A percentile compares a stretch with the other conserved stretches of the same genome.
These are phyloP conservation scores for Gleditsia sinensis DNA, from an alignment of 306 rosid genomes.

Conservation along the genomic window DNA sequence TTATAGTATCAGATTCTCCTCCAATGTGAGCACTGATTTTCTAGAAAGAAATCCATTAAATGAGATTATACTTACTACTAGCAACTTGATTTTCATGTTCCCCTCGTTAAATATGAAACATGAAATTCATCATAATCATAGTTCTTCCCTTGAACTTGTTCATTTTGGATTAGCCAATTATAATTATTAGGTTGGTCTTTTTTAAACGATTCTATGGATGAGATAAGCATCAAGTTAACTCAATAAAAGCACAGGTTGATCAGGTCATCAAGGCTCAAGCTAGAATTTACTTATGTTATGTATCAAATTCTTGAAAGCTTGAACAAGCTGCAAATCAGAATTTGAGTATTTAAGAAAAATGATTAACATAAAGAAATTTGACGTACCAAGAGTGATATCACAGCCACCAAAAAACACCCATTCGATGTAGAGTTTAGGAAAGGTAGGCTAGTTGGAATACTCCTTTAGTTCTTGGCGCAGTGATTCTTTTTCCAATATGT, in stretches of 20 bases:
- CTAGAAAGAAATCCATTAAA: background rate
- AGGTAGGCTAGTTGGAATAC: slow-evolving; percentile 93
- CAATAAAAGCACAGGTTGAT: background rate
- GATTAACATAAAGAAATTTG: background rate
- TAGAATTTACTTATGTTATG: background rate
- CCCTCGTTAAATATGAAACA: slow-evolving; percentile 8
- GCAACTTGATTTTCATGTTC: slow-evolving; percentile 9
- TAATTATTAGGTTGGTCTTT: slow-evolving; percentile 5
- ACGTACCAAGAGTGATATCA: slow-evolving; percentile 95
- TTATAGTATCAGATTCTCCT: background rate
- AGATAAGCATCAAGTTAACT: slow-evolving; percentile 5
- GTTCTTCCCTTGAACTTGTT: background rate
- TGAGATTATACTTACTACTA: slow-evolving; percentile 17
- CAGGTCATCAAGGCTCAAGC: too few relatives aligned
- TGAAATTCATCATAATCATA: background rate
- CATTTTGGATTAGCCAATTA: background rate
- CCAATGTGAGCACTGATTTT: background rate
- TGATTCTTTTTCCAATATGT: slow-evolving; percentile 79
- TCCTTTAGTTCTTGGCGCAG: slow-evolving; percentile 86
- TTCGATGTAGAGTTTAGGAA: slow-evolving; percentile 92
- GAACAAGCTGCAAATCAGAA: slow-evolving; percentile 1
- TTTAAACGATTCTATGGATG: slow-evolving; percentile 12
- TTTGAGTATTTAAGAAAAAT: too few relatives aligned
- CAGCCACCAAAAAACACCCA: slow-evolving; percentile 99
- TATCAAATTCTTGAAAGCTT: background rate